Evolutionary conservation across 176 grass and related monocot species (phyloP), one percentile per base, ranked within the genome.

Genomic region (Tuctoria greenei): DNA sequence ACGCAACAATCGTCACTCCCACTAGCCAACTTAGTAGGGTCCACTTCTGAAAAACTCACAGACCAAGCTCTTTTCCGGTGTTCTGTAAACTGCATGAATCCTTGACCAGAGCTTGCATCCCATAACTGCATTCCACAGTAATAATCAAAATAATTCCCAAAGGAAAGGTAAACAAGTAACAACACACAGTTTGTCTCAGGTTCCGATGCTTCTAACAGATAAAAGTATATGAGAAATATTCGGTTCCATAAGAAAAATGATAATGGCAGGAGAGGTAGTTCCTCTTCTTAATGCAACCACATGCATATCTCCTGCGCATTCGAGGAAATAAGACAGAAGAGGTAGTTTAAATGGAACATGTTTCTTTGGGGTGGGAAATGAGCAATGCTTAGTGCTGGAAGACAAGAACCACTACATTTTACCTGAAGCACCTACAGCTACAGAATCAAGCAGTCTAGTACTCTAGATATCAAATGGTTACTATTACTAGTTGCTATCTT

Each of bases 21-120:
- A 14, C 96, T 99, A 51, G 92, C 96, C 67, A 99, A 91, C 64
- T 75, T 95, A 71, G 85, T 90, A 65, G 96, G 96, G 79, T 99
- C 92, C 35, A 90, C 83, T 44, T 90, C 82, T 38, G 96, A 99
- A 81, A 99, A 99, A 90, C 81, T 87, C 39, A 99, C 92, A 65
- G 96, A 99, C 96, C 96, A 99, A 72, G 96, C 89, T 69, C 96
- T 92, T 80, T 95, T 99, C 52, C 71, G 69, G 71, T 99, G 96
- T 50, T 86, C 96, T 77, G 77, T 92, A 37, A 95, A 92, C 76
- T 70, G 87, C 4, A 51, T 87, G 47, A 99, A 83, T 70, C 92
- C 96, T 86, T 99, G 89, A 61, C 96, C 96, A 34, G 85, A 88
- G 81, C 84, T 99, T 79, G 89, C 92, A 88, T 99, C 96, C 96